phyloP scores from a whole-genome alignment of 495 filamentous ascomycete genomes.

The Neurospora tetrasperma region DNA sequence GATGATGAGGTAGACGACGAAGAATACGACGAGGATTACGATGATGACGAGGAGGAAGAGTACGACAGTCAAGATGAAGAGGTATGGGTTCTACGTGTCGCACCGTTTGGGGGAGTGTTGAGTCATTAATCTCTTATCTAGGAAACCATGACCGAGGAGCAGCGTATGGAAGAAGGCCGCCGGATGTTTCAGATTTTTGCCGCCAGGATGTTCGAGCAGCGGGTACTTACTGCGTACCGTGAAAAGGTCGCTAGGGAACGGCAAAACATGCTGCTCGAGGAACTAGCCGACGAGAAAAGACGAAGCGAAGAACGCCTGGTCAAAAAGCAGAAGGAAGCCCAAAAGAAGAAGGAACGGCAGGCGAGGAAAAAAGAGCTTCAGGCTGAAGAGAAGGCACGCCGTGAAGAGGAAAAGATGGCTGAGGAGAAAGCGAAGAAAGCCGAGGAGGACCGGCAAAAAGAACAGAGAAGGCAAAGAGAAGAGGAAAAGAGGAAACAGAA shows the following conservation, averaged over 20 bases:
- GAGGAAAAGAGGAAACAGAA: slow-evolving; percentile 89
- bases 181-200: slow-evolving; percentile 99
- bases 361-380: slow-evolving; percentile 72
- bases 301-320: slow-evolving; percentile 68
- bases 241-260: slow-evolving; percentile 93
- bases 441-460: slow-evolving; percentile 66
- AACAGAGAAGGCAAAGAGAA: slow-evolving; percentile 67
- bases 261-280: slow-evolving; percentile 82
- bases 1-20: slow-evolving; percentile 68
- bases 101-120: background rate
- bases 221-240: slow-evolving; percentile 91
- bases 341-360: slow-evolving; percentile 87
- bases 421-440: slow-evolving; percentile 71
- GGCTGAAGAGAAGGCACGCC: slow-evolving; percentile 79
- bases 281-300: slow-evolving; percentile 74
- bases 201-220: slow-evolving; percentile 97
- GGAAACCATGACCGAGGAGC: slow-evolving; percentile 95
- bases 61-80: slow-evolving; percentile 87
- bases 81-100: slow-evolving; percentile 13
- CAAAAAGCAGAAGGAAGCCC: slow-evolving; percentile 86
- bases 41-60: slow-evolving; percentile 68
- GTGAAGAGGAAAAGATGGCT: slow-evolving; percentile 83
- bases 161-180: slow-evolving; percentile 97
- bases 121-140: slow-evolving; percentile 34
- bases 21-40: slow-evolving; percentile 50